Percentiles rank a stretch among this genome's conserved stretches.
Conservation (phyloP, 352 stramenopile genomes). For the Phytophthora europaea region DNA sequence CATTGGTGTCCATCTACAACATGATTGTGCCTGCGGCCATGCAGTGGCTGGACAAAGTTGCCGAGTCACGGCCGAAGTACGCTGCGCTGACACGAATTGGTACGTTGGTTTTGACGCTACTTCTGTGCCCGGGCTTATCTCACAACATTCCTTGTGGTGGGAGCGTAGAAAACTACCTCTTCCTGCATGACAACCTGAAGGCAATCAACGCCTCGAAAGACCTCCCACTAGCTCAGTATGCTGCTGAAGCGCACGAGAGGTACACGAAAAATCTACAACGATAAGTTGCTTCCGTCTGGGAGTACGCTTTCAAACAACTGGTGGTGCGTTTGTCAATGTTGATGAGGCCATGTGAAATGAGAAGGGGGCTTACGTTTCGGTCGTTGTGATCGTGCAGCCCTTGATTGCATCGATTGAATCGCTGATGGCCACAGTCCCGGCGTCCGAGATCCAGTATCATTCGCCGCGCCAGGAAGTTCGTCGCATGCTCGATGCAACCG, state of each 20-base stretch:
- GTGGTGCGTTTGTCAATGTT: conserved; percentile 35
- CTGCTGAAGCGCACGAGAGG: conserved; percentile 47
- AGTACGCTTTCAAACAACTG: conserved; percentile 75
- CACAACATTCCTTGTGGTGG: background rate
- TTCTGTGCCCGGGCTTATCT: background rate
- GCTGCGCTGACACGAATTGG: conserved; percentile 63
- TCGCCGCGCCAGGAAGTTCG: conserved; percentile 66
- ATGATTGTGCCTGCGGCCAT: conserved; percentile 69
- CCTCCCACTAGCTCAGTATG: conserved; percentile 64
- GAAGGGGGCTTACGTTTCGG: background rate
- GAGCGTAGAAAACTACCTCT: conserved; percentile 73
- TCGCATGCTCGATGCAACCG: conserved; percentile 54
- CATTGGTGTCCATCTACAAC: conserved; percentile 72
- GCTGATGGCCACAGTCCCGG: conserved; percentile 63
- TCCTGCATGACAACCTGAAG: conserved; percentile 62
- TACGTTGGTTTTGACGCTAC: conserved; percentile 17
- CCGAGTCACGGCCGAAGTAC: conserved; percentile 78
- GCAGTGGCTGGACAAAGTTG: conserved; percentile 78
- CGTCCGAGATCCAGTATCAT: conserved; percentile 78
- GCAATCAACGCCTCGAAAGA: conserved; percentile 58
- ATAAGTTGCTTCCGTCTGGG: conserved; percentile 75
- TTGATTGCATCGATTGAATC: conserved; percentile 66
- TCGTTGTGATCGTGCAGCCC: conserved; percentile 34
- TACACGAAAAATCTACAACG: conserved; percentile 54
- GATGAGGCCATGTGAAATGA: background rate